These are phyloP conservation scores for Hebeloma cylindrosporum DNA, from an alignment of 768 basidiomycete species.

Conservation along the genomic window DNA sequence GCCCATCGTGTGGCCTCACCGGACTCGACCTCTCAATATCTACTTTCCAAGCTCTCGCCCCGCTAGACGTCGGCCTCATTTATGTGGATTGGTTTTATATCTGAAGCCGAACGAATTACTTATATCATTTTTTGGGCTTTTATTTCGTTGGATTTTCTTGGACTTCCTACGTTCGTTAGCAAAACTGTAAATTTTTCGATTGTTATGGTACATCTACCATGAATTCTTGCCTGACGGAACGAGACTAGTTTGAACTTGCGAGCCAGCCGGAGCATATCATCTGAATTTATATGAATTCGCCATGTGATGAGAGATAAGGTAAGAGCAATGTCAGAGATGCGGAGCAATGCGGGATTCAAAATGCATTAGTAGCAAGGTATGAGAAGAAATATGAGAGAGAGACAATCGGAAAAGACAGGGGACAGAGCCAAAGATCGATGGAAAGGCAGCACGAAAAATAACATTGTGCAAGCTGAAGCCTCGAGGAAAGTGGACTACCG, in stretches of 20 bases:
- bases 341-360: constrained; percentile 16
- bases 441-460: constrained; percentile 5
- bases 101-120: too few species aligned
- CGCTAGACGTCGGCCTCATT: constrained; percentile 23
- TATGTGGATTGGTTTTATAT: constrained; percentile 27
- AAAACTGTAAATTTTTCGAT: too few species aligned
- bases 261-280: too few species aligned
- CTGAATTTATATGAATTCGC: too few species aligned
- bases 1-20: constrained; percentile 27
- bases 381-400: constrained; percentile 4
- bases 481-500: not conserved
- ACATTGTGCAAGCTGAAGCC: constrained; percentile 6
- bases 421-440: constrained; percentile 2
- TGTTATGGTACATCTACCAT: too few species aligned
- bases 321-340: too few species aligned
- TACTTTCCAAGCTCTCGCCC: constrained; percentile 30
- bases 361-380: constrained; percentile 21
- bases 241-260: too few species aligned
- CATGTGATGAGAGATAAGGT: too few species aligned
- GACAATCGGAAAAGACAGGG: constrained; percentile 4
- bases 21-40: constrained; percentile 29
- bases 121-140: too few species aligned
- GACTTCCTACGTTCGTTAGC: too few species aligned
- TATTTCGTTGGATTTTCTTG: too few species aligned
- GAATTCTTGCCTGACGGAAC: too few species aligned